phyloP scores from a whole-genome alignment of 2,329 filamentous ascomycete species.

The Pleurostoma richardsiae region DNA sequence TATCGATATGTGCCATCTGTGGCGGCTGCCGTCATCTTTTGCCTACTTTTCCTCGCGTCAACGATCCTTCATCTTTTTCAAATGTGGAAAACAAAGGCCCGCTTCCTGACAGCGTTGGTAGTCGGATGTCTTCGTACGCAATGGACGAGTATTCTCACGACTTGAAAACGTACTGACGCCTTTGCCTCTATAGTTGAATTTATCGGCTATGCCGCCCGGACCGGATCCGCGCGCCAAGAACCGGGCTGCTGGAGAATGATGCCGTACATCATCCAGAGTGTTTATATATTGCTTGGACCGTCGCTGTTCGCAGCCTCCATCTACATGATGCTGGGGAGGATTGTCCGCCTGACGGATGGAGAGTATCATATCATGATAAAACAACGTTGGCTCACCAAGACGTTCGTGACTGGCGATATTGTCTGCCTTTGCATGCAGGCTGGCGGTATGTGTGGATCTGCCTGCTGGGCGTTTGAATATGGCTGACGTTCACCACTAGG shows the following conservation, averaged over 20 bases:
- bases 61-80: slow-evolving; percentile 34
- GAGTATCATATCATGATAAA: background rate
- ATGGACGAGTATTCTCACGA: background rate
- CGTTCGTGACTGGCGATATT: slow-evolving; percentile 42
- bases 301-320: slow-evolving; percentile 6
- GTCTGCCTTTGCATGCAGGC: slow-evolving; percentile 37
- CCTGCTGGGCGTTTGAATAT: too few relatives aligned
- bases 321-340: slow-evolving; percentile 2
- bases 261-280: slow-evolving; percentile 5
- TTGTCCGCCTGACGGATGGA: background rate
- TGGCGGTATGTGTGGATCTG: slow-evolving; percentile 13
- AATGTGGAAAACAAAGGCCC: slow-evolving; percentile 34
- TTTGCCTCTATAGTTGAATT: background rate
- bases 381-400: slow-evolving; percentile 32
- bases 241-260: background rate
- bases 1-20: slow-evolving; percentile 33
- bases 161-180: background rate
- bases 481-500: slow-evolving; percentile 11
- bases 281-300: slow-evolving; percentile 5
- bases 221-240: background rate
- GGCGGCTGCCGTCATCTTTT: slow-evolving; percentile 37
- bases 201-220: background rate
- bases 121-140: background rate
- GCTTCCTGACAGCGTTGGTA: slow-evolving; percentile 14
- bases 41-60: slow-evolving; percentile 34